phyloP scores from a whole-genome alignment of 129 eudicot genomes.

The Flaveria linearis region DNA sequence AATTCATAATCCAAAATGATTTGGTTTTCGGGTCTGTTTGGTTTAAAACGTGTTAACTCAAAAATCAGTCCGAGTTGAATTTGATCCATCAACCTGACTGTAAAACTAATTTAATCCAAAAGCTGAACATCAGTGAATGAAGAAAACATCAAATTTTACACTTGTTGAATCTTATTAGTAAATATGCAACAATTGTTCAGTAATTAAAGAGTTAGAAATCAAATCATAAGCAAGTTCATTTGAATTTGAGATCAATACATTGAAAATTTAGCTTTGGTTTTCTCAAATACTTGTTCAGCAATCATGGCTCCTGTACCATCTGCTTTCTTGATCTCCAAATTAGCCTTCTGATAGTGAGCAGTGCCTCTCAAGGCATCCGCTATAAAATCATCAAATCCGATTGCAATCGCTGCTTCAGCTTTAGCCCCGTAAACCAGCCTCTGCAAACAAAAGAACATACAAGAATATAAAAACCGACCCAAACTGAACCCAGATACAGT shows the following conservation, averaged over 20 bases:
- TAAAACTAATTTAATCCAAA: neutral
- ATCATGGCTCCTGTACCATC: slow-evolving; percentile 67
- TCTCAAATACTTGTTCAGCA: slow-evolving; percentile 91
- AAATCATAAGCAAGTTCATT: neutral
- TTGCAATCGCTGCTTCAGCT: slow-evolving; percentile 88
- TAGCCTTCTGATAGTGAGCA: slow-evolving; percentile 67
- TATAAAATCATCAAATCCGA: slow-evolving; percentile 83
- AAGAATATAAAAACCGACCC: neutral
- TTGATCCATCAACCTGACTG: neutral
- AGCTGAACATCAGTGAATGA: neutral
- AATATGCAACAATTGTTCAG: slow-evolving; percentile 9
- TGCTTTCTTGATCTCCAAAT: slow-evolving; percentile 77
- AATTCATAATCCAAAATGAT: neutral
- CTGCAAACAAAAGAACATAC: slow-evolving; percentile 34
- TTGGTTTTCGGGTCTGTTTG: neutral
- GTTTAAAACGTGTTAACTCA: neutral
- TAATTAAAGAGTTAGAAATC: slow-evolving; percentile 10
- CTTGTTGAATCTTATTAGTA: neutral
- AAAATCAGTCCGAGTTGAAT: neutral
- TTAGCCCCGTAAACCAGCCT: slow-evolving; percentile 91
- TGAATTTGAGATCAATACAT: slow-evolving; percentile 27
- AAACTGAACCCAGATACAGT: neutral
- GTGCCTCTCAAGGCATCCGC: slow-evolving; percentile 92
- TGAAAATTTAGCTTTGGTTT: slow-evolving; percentile 65
- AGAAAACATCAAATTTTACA: slow-evolving; percentile 4